Evolutionary conservation across 75 land plant species (phyloP).

Genomic region (Adiantum capillusveneris): DNA sequence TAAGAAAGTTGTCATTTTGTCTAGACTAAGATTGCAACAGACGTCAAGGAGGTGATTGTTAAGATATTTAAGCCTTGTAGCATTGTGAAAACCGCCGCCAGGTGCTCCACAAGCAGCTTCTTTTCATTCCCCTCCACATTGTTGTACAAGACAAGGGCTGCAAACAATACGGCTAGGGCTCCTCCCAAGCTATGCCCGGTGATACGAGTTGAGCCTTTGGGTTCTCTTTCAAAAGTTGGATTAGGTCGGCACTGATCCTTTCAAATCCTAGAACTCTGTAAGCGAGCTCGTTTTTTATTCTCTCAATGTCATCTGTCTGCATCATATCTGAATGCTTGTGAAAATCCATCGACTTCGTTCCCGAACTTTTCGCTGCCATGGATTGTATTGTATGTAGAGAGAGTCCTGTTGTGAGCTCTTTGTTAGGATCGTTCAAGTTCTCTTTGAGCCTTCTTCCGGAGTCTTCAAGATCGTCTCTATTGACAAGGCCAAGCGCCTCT

Average conservation of each 20-base stretch:
- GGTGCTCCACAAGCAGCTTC: constrained; percentile 25
- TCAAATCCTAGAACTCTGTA: constrained; percentile 27
- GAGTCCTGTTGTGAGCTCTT: neutral
- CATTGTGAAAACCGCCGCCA: constrained; percentile 55
- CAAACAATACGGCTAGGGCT: constrained; percentile 52
- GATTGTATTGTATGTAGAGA: too few relatives aligned
- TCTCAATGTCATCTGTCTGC: neutral
- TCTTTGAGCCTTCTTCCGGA: neutral
- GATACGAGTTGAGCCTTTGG: constrained; percentile 37
- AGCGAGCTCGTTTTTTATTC: too few relatives aligned
- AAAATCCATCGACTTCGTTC: too few relatives aligned
- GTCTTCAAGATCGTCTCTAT: constrained; percentile 2
- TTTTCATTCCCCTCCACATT: constrained; percentile 4
- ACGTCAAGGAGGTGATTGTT: too few relatives aligned
- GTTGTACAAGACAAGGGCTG: constrained; percentile 30
- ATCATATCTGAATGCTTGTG: too few relatives aligned
- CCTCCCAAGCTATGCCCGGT: constrained; percentile 77
- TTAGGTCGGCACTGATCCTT: constrained; percentile 23
- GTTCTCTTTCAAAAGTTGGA: constrained; percentile 18
- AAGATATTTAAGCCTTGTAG: too few relatives aligned
- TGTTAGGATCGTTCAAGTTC: neutral
- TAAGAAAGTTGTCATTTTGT: too few relatives aligned
- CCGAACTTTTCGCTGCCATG: too few relatives aligned
- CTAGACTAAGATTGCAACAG: too few relatives aligned
- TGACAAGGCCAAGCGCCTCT: constrained; percentile 44